Evolutionary conservation across 202 grass and related monocot genomes (phyloP), one percentile per base, ranked within the genome.

Genomic region (Zizania palustris): DNA sequence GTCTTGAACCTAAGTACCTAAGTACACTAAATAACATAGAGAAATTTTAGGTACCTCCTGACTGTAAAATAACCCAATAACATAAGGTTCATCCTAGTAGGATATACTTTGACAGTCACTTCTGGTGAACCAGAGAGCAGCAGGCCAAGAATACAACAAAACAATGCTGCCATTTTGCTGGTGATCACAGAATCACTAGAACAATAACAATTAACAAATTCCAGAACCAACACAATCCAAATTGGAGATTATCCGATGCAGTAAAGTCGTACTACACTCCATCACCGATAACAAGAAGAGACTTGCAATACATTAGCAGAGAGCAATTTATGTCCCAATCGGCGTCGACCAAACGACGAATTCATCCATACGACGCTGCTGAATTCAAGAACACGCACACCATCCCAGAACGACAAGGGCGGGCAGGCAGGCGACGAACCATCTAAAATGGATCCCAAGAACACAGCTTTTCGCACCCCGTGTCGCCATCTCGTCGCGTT

Each of bases 231-330:
- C 16, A 21, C 58, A 36, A 1, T 21, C 39, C 28, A 6, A n/a
- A n/a, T n/a, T n/a, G n/a, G n/a, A n/a, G n/a, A n/a, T n/a, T n/a
- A n/a, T n/a, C n/a, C n/a, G n/a, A 49, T 66, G 53, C 11, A 19
- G n/a, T 54, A 28, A 28, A 28, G 1, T 28, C 2, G 16, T 54
- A 54, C 19, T 9, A 54, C 0, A 53, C 6, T 53, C 49, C 6
- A 55, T 20, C 46, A 50, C 5, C 4, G n/a, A 9, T 49, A 3
- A 55, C 28, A 55, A 9, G 0, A 20, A 55, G 6, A 54, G 19
- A 33, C 12, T 73, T 28, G 3, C 62, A 78, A 28, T 18, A 54
- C 12, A 28, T 69, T 61, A 72, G 38, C 34, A 72, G 50, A 11
- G 18, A 36, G 16, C 1, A 43, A 18, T 54, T 21, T 21, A 42